Evolutionary conservation across 768 basidiomycete species (phyloP).

Genomic region (Phanerochaete sordida): DNA sequence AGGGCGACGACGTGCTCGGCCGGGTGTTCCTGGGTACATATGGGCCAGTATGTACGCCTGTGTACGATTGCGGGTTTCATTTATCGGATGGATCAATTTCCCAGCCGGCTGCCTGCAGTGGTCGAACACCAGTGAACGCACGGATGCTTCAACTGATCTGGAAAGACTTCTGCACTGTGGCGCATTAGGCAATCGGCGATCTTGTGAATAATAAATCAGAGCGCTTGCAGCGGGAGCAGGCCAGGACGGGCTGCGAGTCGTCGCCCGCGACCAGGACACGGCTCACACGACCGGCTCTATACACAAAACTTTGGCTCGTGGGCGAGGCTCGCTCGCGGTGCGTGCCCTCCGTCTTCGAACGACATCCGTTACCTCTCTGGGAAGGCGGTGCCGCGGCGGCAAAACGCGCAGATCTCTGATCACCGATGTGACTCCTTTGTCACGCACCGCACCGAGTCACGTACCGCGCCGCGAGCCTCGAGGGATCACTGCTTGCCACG

Average conservation of each 20-base stretch:
- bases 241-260: neutral
- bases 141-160: neutral
- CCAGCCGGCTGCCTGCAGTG: neutral
- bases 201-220: neutral
- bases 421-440: neutral
- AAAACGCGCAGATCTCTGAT: neutral
- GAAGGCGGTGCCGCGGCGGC: slow-evolving; percentile 1
- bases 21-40: neutral
- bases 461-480: neutral
- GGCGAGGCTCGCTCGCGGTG: neutral
- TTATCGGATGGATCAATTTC: neutral
- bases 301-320: neutral
- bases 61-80: neutral
- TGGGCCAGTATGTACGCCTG: neutral
- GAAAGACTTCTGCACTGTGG: slow-evolving; percentile 4
- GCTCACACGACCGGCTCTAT: neutral
- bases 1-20: neutral
- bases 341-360: neutral
- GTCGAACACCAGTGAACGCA: neutral
- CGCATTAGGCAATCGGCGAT: slow-evolving; percentile 5
- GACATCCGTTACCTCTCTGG: neutral
- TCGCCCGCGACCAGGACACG: neutral
- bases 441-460: slow-evolving; percentile 1
- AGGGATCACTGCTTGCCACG: neutral
- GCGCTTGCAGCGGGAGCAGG: neutral